Evolutionary conservation across 805 yeast species (phyloP).

Genomic region (Kuraishia borneana): DNA sequence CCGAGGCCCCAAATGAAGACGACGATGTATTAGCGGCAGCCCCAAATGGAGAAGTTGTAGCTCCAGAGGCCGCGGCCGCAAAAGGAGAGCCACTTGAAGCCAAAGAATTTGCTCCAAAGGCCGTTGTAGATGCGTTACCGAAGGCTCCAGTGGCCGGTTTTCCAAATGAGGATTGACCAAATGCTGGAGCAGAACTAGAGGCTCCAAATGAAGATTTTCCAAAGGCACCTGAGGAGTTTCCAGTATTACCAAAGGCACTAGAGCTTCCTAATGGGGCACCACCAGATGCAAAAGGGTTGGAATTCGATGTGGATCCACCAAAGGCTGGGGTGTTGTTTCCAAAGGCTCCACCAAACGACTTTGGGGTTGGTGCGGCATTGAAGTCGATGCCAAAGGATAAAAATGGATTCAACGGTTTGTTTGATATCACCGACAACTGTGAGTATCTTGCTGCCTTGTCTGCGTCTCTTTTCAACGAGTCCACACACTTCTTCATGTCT

Average conservation of each 20-base stretch:
- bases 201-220: conserved; percentile 9
- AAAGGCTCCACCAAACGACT: conserved; percentile 13
- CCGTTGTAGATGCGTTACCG: background rate
- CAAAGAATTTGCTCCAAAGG: conserved; percentile 1
- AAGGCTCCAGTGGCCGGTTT: conserved; percentile 1
- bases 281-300: background rate
- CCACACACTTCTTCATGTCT: conserved; percentile 34
- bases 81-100: conserved; percentile 1
- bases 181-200: conserved; percentile 6
- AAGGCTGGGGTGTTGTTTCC: conserved; percentile 1
- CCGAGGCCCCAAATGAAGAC: conserved; percentile 2
- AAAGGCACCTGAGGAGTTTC: conserved; percentile 5
- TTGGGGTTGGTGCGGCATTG: conserved; percentile 5
- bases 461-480: conserved; percentile 25
- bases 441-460: conserved; percentile 44
- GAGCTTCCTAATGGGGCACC: conserved; percentile 2
- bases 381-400: conserved; percentile 6
- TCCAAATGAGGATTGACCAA: conserved; percentile 9
- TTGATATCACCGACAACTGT: conserved; percentile 30
- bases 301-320: conserved; percentile 4
- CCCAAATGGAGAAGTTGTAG: background rate
- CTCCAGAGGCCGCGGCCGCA: background rate
- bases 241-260: conserved; percentile 9
- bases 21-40: background rate
- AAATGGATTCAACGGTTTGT: conserved; percentile 7